phyloP scores from a whole-genome alignment of 2,329 filamentous ascomycete genomes.

The Blastomyces silverae region DNA sequence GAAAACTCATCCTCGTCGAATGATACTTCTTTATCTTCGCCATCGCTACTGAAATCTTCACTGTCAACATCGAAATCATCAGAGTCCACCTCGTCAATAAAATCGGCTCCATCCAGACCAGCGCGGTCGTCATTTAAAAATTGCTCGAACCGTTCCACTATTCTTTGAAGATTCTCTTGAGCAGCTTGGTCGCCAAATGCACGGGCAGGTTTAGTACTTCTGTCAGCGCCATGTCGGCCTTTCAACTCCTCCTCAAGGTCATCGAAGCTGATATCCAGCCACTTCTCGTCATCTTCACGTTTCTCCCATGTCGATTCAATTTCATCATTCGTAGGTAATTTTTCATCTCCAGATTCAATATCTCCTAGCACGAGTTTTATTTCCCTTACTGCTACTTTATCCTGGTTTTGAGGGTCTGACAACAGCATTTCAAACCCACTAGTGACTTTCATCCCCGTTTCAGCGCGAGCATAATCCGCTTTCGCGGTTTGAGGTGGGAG shows the following conservation, averaged over 20 bases:
- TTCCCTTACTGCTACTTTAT: constrained; percentile 64
- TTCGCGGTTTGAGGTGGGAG: constrained; percentile 38
- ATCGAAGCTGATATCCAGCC: constrained; percentile 85
- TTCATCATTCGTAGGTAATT: constrained; percentile 65
- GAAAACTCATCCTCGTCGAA: constrained; percentile 82
- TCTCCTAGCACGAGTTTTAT: constrained; percentile 71
- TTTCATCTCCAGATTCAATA: constrained; percentile 61
- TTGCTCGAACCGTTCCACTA: constrained; percentile 86
- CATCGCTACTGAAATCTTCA: constrained; percentile 52
- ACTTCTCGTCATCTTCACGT: constrained; percentile 75
- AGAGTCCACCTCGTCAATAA: constrained; percentile 61
- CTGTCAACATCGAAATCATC: constrained; percentile 52
- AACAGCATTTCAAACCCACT: constrained; percentile 88
- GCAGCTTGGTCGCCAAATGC: constrained; percentile 43
- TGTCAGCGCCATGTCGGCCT: constrained; percentile 42
- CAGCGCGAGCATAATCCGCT: constrained; percentile 45
- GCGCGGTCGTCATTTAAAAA: constrained; percentile 84
- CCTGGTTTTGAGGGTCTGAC: constrained; percentile 58
- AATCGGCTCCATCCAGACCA: constrained; percentile 68
- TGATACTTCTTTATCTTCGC: constrained; percentile 66
- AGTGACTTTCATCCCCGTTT: constrained; percentile 81
- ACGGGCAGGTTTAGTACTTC: constrained; percentile 22
- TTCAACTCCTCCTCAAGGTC: constrained; percentile 79
- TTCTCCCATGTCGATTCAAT: constrained; percentile 60
- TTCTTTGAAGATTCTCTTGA: constrained; percentile 65